Percentiles rank a stretch among this genome's conserved stretches.
Conservation (phyloP, 2,329 filamentous ascomycete species). For the Fusarium lateritium region DNA sequence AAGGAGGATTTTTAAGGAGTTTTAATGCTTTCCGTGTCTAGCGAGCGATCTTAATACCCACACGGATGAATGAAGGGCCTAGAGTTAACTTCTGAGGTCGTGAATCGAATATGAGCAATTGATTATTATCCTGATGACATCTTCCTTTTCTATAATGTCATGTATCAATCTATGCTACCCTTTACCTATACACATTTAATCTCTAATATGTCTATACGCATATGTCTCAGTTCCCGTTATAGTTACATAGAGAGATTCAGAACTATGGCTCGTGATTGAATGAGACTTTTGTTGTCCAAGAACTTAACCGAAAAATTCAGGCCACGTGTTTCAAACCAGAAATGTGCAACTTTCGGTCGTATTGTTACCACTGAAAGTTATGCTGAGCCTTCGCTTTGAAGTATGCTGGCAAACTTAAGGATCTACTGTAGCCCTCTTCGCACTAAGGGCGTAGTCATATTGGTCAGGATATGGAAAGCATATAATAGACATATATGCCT, state of each 20-base stretch:
- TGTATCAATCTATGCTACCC: background rate
- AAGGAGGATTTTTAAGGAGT: constrained; percentile 32
- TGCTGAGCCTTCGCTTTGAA: too few species aligned
- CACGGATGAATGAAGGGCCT: background rate
- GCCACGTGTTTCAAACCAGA: too few species aligned
- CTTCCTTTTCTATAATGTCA: background rate
- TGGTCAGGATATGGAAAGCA: background rate
- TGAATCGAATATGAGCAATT: background rate
- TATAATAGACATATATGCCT: background rate
- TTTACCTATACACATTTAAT: too few species aligned
- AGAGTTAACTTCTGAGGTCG: background rate
- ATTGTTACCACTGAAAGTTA: too few species aligned
- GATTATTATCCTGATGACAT: background rate
- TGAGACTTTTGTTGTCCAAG: too few species aligned
- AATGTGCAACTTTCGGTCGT: too few species aligned
- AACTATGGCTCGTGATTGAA: too few species aligned
- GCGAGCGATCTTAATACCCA: background rate
- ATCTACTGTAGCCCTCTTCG: background rate
- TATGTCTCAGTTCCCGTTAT: too few species aligned
- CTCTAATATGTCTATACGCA: too few species aligned
- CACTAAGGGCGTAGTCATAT: background rate
- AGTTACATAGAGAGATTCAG: too few species aligned
- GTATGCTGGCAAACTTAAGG: too few species aligned
- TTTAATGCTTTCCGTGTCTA: background rate
- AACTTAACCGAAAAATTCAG: too few species aligned